Evolutionary conservation across 768 basidiomycete genomes (phyloP), one percentile per base, ranked within the genome.

Genomic region (Phaffia australis): DNA sequence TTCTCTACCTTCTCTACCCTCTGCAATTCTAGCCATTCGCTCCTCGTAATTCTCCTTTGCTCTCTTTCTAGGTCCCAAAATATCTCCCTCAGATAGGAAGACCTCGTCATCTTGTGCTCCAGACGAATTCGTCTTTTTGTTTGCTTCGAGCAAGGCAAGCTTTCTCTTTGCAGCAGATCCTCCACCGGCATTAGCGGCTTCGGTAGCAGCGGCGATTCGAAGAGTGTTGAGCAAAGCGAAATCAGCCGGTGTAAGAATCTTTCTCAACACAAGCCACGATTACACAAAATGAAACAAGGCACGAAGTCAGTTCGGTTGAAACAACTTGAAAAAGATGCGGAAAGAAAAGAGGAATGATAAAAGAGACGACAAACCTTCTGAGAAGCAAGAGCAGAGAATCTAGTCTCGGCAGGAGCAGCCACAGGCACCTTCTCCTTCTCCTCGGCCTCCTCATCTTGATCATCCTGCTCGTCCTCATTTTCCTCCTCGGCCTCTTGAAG

Each of bases 191-290:
- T 89, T 84, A 7, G 87, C 84, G 0, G 83, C 84, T 65, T 84
- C 81, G 19, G 81, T 78, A 21, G 88, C 88, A 0, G 86, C 88
- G 77, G 89, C 81, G 59, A 89, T 81, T 1, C 87, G 85, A 23
- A 98, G 84, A 71, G 95, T 89, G 73, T 89, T 88, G 61, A 98
- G 81, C 60, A 95, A 76, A 0, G 88, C 88, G 74, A 97, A 99
- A 76, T 99, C 95, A 35, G 92, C 92, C 0, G 95, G 95, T 0
- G 95, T 98, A 52, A 98, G 83, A 72, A 99, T 98, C 91, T 95
- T 71, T 0, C 11, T 42, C 35, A 11, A 5, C 35, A 42, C 11
- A 42, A 11, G 4, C 11, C 6, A 42, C 11, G 25, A 30, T 9
- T 1, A 18, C 29, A 15, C 14, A 29, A 65, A 21, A 29, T 23